These are phyloP conservation scores for Batrachochytrium dendrobatidis DNA, from an alignment of 371 early-diverging fungal genomes.

Conservation along the genomic window DNA sequence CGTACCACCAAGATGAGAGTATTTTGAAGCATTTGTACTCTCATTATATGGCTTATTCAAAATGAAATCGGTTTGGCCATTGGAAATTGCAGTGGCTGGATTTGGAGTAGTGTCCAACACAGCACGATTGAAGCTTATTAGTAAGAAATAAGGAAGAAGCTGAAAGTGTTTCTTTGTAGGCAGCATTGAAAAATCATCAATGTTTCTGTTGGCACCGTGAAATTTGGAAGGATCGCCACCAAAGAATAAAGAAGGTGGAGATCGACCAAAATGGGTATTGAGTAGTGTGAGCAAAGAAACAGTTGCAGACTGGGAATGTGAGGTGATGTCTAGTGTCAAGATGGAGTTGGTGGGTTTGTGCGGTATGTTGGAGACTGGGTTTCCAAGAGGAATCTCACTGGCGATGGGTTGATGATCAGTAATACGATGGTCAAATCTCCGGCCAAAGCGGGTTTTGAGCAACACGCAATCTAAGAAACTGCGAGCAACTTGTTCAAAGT, in stretches of 20 bases:
- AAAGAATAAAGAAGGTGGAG: conserved; percentile 22
- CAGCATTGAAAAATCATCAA: no score
- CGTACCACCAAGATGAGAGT: no score
- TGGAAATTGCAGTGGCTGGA: no score
- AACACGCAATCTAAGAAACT: conserved; percentile 14
- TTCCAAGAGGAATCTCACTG: background rate
- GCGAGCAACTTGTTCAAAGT: conserved; percentile 5
- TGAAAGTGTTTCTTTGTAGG: no score
- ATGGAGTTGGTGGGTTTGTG: background rate
- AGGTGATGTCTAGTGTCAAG: conserved; percentile 8
- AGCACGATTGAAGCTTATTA: no score
- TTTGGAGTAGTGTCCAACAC: no score
- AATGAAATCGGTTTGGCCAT: no score
- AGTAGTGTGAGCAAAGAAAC: conserved; percentile 21
- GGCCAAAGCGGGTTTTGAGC: conserved; percentile 15
- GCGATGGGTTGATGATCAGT: background rate
- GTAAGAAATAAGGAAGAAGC: no score
- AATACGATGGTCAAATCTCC: conserved; percentile 9
- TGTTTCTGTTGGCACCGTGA: no score
- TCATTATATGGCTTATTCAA: no score
- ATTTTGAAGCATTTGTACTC: no score
- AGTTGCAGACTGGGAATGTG: conserved; percentile 6
- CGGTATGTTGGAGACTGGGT: background rate
- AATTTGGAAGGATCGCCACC: conserved; percentile 12
- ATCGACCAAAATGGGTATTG: conserved; percentile 19